These are phyloP conservation scores for Candida pseudocylindracea DNA, from an alignment of 1,139 yeast genomes.

Conservation along the genomic window DNA sequence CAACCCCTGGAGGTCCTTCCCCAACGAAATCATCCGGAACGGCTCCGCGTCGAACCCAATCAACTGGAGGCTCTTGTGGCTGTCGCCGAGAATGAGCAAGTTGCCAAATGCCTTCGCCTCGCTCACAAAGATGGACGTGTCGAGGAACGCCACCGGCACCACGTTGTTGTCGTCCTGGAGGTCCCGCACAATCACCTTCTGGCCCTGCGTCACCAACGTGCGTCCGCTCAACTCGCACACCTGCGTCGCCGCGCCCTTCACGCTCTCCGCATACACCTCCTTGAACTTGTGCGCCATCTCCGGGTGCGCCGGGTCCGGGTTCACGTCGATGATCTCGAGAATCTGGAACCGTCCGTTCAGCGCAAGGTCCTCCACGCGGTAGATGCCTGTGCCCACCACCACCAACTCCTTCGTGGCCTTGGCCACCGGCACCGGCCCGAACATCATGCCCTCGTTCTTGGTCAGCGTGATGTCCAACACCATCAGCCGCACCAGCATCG, in stretches of 20 bases:
- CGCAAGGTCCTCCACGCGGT: slow-evolving; percentile 65
- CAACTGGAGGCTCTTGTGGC: slow-evolving; percentile 58
- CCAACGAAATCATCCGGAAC: slow-evolving; percentile 58
- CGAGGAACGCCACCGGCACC: slow-evolving; percentile 86
- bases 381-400: slow-evolving; percentile 58
- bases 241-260: slow-evolving; percentile 71
- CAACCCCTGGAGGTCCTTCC: slow-evolving; percentile 46
- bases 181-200: slow-evolving; percentile 62
- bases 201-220: slow-evolving; percentile 73
- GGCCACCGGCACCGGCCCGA: too few relatives aligned
- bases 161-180: slow-evolving; percentile 55
- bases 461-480: slow-evolving; percentile 26
- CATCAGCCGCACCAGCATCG: slow-evolving; percentile 34
- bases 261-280: slow-evolving; percentile 50
- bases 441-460: slow-evolving; percentile 13
- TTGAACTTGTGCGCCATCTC: slow-evolving; percentile 67
- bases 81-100: slow-evolving; percentile 57
- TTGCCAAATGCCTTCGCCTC: slow-evolving; percentile 75
- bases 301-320: slow-evolving; percentile 79
- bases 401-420: slow-evolving; percentile 44
- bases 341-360: slow-evolving; percentile 64
- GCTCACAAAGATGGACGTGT: slow-evolving; percentile 56
- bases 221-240: slow-evolving; percentile 71
- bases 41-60: slow-evolving; percentile 94
- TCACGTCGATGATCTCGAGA: slow-evolving; percentile 59